Evolutionary conservation across 345 rosid species (phyloP), one percentile per base, ranked within the genome.

Genomic region (Ricinus communis): DNA sequence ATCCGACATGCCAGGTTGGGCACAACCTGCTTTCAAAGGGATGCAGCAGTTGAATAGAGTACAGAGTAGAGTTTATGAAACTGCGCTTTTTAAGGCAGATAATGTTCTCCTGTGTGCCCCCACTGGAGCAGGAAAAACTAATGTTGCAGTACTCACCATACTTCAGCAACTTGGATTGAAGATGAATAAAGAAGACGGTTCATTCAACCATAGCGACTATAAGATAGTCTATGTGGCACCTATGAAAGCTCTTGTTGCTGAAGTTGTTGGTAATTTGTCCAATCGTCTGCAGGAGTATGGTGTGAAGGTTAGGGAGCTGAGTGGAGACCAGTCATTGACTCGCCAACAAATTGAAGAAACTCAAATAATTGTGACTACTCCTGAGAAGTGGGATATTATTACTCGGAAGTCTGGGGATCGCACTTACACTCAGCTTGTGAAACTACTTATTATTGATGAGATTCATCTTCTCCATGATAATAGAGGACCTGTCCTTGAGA

Each of bases 241-340:
- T n/a, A 95, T 95, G 97, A 95, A 95, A 79, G 99, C 99, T 68
- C 92, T 95, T 73, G 99, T 95, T 69, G 99, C 97, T 41, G 99
- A 95, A 79, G 88, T 92, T 62, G 97, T 92, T 49, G 88, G 93
- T 74, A 95, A 95, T 79, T 83, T 95, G 75, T 90, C 99, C 56
- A 78, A 86, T 67, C 95, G 97, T 33, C 77, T 95, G 79, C 85
- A 87, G 78, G 83, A 82, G 14, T 92, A 87, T 74, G 89, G 90
- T 68, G 86, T 87, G 77, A 87, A 74, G 43, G 99, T 95, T 70
- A 85, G 77, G 82, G 99, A 95, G 81, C 84, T 92, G 69, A 95
- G 99, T 77, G 99, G 99, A 61, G 99, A 95, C 76, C 97, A 90
- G 77, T 72, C 97, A 43, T 82, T 95, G 69, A 95, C 89, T 47